Evolutionary conservation across 768 basidiomycete species (phyloP).

Genomic region (Rhizopogon vulgaris): DNA sequence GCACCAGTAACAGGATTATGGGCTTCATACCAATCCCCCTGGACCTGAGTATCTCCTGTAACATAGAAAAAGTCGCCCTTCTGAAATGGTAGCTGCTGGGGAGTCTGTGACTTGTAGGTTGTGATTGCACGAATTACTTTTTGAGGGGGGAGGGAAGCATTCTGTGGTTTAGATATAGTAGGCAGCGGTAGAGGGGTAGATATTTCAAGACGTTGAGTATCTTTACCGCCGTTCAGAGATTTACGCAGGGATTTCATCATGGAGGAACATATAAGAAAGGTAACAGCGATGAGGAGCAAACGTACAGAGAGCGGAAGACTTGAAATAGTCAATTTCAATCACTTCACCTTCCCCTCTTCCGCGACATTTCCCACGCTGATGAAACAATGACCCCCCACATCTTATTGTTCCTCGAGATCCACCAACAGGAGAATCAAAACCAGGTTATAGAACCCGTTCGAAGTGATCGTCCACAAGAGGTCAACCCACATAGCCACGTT

Average conservation of each 20-base stretch:
- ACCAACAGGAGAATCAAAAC: background rate
- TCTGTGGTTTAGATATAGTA: conserved; percentile 60
- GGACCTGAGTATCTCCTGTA: conserved; percentile 57
- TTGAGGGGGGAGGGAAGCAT: conserved; percentile 77
- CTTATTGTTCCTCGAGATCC: conserved; percentile 7
- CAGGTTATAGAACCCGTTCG: too few relatives aligned
- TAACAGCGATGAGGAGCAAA: conserved; percentile 2
- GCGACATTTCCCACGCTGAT: conserved; percentile 8
- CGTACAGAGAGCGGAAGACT: background rate
- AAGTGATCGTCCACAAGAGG: too few relatives aligned
- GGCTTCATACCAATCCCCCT: conserved; percentile 81
- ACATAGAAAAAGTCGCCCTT: conserved; percentile 99
- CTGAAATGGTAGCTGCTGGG: conserved; percentile 83
- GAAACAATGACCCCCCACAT: conserved; percentile 4
- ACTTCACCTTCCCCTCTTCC: background rate
- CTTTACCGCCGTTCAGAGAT: conserved; percentile 65
- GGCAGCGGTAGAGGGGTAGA: conserved; percentile 66
- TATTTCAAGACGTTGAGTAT: conserved; percentile 53
- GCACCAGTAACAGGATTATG: conserved; percentile 90
- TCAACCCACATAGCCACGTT: too few relatives aligned
- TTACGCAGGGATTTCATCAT: conserved; percentile 81
- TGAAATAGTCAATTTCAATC: conserved; percentile 6
- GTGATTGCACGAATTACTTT: conserved; percentile 89
- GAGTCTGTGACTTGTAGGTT: conserved; percentile 58
- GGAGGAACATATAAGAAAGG: conserved; percentile 11